phyloP scores from a whole-genome alignment of 2,329 filamentous ascomycete species.

The Trichoderma sp. region DNA sequence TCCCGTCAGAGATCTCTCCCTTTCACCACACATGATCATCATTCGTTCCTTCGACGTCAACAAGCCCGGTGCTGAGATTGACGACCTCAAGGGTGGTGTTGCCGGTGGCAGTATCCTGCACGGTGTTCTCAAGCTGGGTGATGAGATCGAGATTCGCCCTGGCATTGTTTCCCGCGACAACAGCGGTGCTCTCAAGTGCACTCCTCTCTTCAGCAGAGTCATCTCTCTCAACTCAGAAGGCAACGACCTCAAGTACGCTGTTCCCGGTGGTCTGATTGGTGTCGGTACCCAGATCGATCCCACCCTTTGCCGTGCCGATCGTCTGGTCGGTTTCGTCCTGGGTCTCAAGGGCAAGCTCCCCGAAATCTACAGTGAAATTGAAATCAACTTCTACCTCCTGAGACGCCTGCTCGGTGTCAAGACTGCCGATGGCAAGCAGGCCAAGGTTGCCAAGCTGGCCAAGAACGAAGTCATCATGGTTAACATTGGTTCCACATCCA shows the following conservation, averaged over 20 bases:
- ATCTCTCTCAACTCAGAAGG: constrained; percentile 95
- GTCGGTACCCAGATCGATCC: constrained; percentile 97
- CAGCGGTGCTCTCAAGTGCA: constrained; percentile 91
- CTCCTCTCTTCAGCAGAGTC: constrained; percentile 93
- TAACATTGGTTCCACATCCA: constrained; percentile 97
- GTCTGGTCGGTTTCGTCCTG: constrained; percentile 96
- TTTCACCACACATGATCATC: constrained; percentile 96
- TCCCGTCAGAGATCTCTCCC: constrained; percentile 85
- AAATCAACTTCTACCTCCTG: constrained; percentile 99
- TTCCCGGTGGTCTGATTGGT: constrained; percentile 96
- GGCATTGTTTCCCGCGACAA: constrained; percentile 97
- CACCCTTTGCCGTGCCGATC: constrained; percentile 97
- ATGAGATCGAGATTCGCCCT: constrained; percentile 98
- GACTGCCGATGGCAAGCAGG: constrained; percentile 97
- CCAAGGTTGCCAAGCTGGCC: constrained; percentile 95
- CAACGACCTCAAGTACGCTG: constrained; percentile 98
- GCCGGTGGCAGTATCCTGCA: constrained; percentile 96
- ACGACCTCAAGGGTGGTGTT: constrained; percentile 97
- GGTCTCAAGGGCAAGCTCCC: constrained; percentile 92
- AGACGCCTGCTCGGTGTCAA: constrained; percentile 93
- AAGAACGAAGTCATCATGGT: constrained; percentile 99
- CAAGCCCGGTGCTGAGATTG: constrained; percentile 98
- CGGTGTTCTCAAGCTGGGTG: constrained; percentile 93
- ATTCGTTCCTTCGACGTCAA: constrained; percentile 99
- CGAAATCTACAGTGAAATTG: constrained; percentile 96